Base-by-base conservation (phyloP, 768 basidiomycete species). In the Xerocomellus amylosporus region DNA sequence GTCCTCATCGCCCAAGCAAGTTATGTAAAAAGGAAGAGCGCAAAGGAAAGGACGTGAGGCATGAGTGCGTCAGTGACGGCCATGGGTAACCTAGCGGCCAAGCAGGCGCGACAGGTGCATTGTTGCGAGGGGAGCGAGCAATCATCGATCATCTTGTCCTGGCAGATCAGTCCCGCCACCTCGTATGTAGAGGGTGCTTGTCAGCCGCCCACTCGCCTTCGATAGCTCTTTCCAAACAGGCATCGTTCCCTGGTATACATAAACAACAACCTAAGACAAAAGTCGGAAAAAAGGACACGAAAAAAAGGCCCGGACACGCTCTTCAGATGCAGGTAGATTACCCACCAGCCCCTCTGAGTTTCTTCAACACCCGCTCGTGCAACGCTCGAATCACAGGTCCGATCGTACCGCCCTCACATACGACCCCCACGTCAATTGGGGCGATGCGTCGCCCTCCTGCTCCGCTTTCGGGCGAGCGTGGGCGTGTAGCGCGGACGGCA, bases 401-500 rank as follows among this genome's bases (percentile, higher is more conserved):
- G 6, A 87, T 78, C 31, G 75, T 68, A 24, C 57, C 58, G 7
- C 77, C 73, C 36, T 81, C 78, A 59, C 88, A 90, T 5, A 89
- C 73, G 1, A 87, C 72, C 1, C 87, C 88, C 5, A 85, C 73
- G 51, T 84, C 82, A 46, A 90, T 71, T 0, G 79, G 72, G 7
- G 81, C 82, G 49, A 87, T 73, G 20, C 76, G 75, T 34, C 59
- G 67, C 55, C 71, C 34, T 73, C 51, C 58, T 13, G 15, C 13
- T 1, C 54, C 59, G 19, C 36, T 49, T 2, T 60, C 56, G 0
- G 56, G 15, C 2, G 20, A 40, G 3, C 36, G 55, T n/a, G 59
- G 57, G 8, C 64, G 64, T 1, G 62, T 63, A 13, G 50, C 75
- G 38, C 72, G 74, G n/a, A 86, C 77, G 5, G 77, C 79, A 3